Base-by-base conservation (phyloP, 1,139 yeast genomes). In the Candida frijolesensis region DNA sequence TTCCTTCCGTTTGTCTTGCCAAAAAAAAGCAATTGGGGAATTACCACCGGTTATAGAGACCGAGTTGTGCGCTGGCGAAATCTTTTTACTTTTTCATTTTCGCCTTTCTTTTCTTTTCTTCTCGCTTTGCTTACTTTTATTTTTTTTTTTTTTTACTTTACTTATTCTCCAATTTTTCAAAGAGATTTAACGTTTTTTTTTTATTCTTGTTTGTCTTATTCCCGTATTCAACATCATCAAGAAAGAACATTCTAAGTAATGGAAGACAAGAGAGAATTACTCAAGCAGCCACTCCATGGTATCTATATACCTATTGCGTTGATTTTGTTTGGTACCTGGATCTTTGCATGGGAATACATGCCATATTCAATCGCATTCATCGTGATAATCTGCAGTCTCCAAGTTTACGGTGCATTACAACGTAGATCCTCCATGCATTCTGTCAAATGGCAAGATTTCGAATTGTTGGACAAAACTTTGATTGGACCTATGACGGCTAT, bases 261-360 rank as follows among this genome's bases (percentile, higher is more conserved):
- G 74, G 74, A 70, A 54, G 81, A 76, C 56, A 74, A 75, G 55
- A 68, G 82, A 54, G 80, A 76, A 47, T 67, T 82, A 44, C 70
- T 84, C 57, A 80, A 83, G 62, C 77, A 82, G 51, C 89, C 91
- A 8, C 66, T 87, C 44, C 94, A 87, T 62, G 89, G 90, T 42
- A 80, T 87, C 46, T 83, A 80, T 62, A 87, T 87, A 55, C 95
- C 95, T 6, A 68, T 79, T 33, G 80, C 72, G 1, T 74, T 87
- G 49, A 76, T 87, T 50, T 51, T 85, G n/a, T 75, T 77, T 39
- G 95, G 95, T 27, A 78, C 85, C 7, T 66, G 73, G 34, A 75
- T 87, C 57, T 72, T 85, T 54, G 82, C 83, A 46, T 70, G 66
- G 54, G 71, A 71, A 40, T 79, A 78, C 61, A 70, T 80, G 57